phyloP scores from a whole-genome alignment of 225 moss, liverwort and hornwort species.

The Sphagnum contortum region DNA sequence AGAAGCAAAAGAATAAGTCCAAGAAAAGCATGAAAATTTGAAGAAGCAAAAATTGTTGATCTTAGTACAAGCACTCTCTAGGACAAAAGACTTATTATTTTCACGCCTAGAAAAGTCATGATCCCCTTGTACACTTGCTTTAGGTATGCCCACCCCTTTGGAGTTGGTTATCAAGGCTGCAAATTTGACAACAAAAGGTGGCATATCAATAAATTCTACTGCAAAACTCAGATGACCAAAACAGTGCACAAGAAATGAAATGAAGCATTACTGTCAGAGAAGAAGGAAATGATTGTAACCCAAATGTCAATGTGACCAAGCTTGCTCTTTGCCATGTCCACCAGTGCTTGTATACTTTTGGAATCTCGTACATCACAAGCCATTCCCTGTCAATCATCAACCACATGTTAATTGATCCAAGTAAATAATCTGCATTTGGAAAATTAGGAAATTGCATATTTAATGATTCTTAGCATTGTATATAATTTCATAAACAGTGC shows the following conservation, averaged over 20 bases:
- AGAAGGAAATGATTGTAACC: constrained; percentile 33
- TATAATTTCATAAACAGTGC: no score
- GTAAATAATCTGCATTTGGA: neutral
- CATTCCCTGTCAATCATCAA: constrained; percentile 44
- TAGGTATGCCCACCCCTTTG: no score
- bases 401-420: neutral
- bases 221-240: neutral
- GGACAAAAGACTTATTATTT: no score
- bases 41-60: no score
- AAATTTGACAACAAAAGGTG: no score
- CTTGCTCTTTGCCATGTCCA: constrained; percentile 49
- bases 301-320: constrained; percentile 79
- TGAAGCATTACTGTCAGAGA: neutral
- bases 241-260: neutral
- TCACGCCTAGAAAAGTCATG: no score
- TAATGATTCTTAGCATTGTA: neutral
- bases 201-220: neutral
- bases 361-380: constrained; percentile 83
- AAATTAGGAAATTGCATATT: neutral
- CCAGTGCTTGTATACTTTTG: constrained; percentile 67
- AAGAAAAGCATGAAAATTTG: no score
- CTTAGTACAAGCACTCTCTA: no score
- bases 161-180: no score
- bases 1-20: no score
- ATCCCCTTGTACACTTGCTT: no score